Percentiles rank a stretch among this genome's conserved stretches.
These are phyloP conservation scores for Leccinum uliginosum DNA, from an alignment of 768 basidiomycete species.

Conservation along the genomic window DNA sequence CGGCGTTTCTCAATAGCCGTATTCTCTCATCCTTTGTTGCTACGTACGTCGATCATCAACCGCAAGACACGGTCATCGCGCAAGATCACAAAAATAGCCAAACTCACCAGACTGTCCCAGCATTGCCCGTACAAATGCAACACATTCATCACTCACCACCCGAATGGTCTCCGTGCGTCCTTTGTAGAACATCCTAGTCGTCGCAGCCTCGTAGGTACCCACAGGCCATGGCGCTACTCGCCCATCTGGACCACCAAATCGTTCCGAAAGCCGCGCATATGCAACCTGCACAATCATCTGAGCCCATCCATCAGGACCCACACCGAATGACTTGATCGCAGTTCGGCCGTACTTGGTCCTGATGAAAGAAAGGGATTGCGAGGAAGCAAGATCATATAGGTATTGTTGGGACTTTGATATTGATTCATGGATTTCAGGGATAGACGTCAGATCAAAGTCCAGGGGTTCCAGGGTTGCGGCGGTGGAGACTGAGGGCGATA, in stretches of 20 bases:
- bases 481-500: slow-evolving; percentile 19
- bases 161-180: slow-evolving; percentile 95
- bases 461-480: slow-evolving; percentile 43
- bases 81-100: not conserved
- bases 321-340: slow-evolving; percentile 78
- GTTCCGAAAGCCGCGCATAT: slow-evolving; percentile 63
- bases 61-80: not conserved
- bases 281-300: slow-evolving; percentile 92
- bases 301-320: slow-evolving; percentile 94
- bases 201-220: slow-evolving; percentile 91
- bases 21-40: slow-evolving; percentile 40
- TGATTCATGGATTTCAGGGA: slow-evolving; percentile 33
- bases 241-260: slow-evolving; percentile 13
- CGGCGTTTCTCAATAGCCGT: slow-evolving; percentile 53
- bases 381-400: slow-evolving; percentile 53
- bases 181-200: slow-evolving; percentile 82
- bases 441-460: slow-evolving; percentile 57
- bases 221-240: slow-evolving; percentile 46
- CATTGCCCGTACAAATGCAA: slow-evolving; percentile 77
- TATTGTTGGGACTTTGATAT: slow-evolving; percentile 54
- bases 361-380: slow-evolving; percentile 59
- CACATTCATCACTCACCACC: slow-evolving; percentile 71
- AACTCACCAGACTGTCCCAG: slow-evolving; percentile 41
- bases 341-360: slow-evolving; percentile 80
- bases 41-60: slow-evolving; percentile 1